Base-by-base conservation (phyloP, 352 stramenopile genomes). In the Elongisporangium prolatum region DNA sequence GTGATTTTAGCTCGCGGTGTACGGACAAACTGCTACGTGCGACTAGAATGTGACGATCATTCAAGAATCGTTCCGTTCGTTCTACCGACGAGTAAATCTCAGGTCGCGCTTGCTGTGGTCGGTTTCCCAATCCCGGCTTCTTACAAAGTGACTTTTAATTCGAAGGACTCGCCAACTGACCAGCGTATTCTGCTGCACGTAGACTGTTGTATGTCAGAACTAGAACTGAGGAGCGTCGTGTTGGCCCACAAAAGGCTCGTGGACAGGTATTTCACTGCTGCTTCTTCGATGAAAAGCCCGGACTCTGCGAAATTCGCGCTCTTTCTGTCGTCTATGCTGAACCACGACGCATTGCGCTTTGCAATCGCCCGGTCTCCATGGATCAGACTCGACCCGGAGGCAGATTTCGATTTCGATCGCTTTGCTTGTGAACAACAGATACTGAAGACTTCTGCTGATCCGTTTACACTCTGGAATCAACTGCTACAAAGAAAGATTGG, bases 321-420 rank as follows among this genome's bases (percentile, higher is more conserved):
- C 8, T 71, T 71, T 50, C 47, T 65, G 13, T 67, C 64, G 11
- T 64, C 38, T 50, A 38, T 71, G 21, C 49, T 71, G 40, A 52
- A 59, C 17, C 40, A 62, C 14, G 13, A 28, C 38, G 22, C 48
- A 21, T 20, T 71, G 11, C 52, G 56, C 44, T 49, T 67, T 10
- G 52, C 34, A 10, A 17, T 67, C 6, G 55, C 61, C 13, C 61
- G 34, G 47, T 71, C 64, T 50, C 64, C 64, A 10, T 71, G 55
- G 60, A 16, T 59, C 56, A 52, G 40, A 28, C 55, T 56, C 5
- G 44, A n/a, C 5, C 37, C 25, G 18, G 52, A 64, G 21, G 13
- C 55, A 50, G 24, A 38, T 6, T 67, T 64, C 21, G 64, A 67
- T 64, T 67, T 67, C 64, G 64, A 71, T 55, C 52, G 60, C 16